phyloP scores from a whole-genome alignment of 108 stramenopile genomes.

The Cyclotella baltica region DNA sequence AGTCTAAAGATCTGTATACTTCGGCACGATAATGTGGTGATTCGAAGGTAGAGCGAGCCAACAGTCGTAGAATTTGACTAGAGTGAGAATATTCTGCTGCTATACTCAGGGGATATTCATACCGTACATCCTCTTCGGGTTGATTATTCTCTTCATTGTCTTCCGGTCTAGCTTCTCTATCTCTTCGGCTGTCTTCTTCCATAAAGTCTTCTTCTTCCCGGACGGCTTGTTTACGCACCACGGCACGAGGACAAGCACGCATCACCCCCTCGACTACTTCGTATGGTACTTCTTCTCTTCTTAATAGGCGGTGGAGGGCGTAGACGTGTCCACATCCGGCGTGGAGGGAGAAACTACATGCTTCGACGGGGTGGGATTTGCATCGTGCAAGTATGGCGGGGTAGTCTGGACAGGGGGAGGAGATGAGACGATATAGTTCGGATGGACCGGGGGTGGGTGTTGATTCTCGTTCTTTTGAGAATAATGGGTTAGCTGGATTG shows the following conservation, averaged over 20 bases:
- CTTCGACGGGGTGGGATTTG: slow-evolving; percentile 36
- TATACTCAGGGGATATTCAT: slow-evolving; percentile 47
- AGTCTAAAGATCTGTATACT: slow-evolving; percentile 43
- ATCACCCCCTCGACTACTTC: slow-evolving; percentile 70
- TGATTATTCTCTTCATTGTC: neutral
- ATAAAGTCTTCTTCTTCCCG: slow-evolving; percentile 39
- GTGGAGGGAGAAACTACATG: slow-evolving; percentile 41
- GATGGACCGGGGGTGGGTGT: slow-evolving; percentile 29
- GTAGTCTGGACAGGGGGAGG: slow-evolving; percentile 20
- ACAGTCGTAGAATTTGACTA: slow-evolving; percentile 23
- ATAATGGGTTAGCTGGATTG: neutral
- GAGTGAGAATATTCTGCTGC: slow-evolving; percentile 40
- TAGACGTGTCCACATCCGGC: slow-evolving; percentile 46
- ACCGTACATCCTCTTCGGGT: slow-evolving; percentile 39
- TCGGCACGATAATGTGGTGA: slow-evolving; percentile 36
- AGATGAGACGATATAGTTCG: slow-evolving; percentile 37
- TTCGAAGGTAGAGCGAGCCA: slow-evolving; percentile 20
- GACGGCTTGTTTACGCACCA: slow-evolving; percentile 49
- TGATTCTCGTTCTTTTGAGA: neutral
- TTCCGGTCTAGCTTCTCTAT: neutral
- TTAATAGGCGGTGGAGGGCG: slow-evolving; percentile 37
- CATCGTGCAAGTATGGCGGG: slow-evolving; percentile 29
- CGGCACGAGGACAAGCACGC: slow-evolving; percentile 62
- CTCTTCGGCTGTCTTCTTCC: neutral
- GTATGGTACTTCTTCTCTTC: slow-evolving; percentile 56